Evolutionary conservation across 139 green algal species (phyloP).

Genomic region (Chlorella sp.): DNA sequence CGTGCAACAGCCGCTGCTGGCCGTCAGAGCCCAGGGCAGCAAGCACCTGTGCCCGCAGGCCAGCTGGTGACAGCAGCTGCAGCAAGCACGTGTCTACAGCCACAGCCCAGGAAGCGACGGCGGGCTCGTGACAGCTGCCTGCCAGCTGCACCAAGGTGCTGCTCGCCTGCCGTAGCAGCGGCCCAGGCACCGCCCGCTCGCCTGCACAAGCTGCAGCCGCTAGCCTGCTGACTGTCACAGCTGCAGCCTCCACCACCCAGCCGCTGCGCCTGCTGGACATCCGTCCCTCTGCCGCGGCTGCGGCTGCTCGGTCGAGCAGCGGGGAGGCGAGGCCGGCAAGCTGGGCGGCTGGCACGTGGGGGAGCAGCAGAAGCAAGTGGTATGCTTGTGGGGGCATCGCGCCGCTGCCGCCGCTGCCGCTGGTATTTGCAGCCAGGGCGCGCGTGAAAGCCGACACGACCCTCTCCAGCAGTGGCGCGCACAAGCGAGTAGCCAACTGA

Average conservation of each 20-base stretch:
- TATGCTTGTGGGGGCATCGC: background rate
- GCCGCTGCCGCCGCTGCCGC: background rate
- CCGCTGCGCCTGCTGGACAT: no score
- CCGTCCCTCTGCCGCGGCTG: no score
- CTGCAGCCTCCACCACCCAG: no score
- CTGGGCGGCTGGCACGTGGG: slow-evolving; percentile 3
- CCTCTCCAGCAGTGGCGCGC: background rate
- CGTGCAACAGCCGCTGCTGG: slow-evolving; percentile 3
- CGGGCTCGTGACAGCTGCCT: background rate
- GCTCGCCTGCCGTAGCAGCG: slow-evolving; percentile 4
- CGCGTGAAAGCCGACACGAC: background rate
- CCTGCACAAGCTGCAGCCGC: no score
- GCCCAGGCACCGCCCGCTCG: no score
- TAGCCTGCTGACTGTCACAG: no score
- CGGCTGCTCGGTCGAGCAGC: no score
- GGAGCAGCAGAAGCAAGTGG: slow-evolving; percentile 21
- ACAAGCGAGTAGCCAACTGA: no score
- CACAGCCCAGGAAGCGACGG: no score
- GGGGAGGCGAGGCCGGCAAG: no score
- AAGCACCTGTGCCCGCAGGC: background rate
- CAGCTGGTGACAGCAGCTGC: background rate
- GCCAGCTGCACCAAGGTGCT: background rate
- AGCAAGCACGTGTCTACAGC: background rate
- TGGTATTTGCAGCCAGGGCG: background rate
- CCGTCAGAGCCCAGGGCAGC: background rate